phyloP scores from a whole-genome alignment of 352 stramenopile species.

The Phytophthora brassicae region DNA sequence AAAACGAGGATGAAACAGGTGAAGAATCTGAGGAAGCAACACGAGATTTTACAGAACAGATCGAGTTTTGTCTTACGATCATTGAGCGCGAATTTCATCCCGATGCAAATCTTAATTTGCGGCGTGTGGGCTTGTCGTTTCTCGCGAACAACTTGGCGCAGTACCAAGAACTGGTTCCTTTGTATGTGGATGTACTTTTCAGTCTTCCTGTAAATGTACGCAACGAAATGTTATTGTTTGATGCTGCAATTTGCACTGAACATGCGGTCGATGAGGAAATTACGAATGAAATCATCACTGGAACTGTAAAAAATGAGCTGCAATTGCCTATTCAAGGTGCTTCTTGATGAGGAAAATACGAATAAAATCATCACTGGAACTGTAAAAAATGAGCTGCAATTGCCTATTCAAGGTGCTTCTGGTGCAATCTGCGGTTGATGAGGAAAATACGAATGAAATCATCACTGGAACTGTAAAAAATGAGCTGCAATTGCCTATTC shows the following conservation, averaged over 20 bases:
- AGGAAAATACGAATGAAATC: not conserved
- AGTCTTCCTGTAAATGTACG: slow-evolving; percentile 52
- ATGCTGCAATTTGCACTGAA: slow-evolving; percentile 5
- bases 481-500: slow-evolving; percentile 46
- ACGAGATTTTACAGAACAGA: slow-evolving; percentile 60
- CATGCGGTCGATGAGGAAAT: too few relatives aligned
- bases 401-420: too few relatives aligned
- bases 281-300: not conserved
- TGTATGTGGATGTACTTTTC: slow-evolving; percentile 77
- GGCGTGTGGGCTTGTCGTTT: slow-evolving; percentile 59
- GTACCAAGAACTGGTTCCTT: slow-evolving; percentile 76
- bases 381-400: slow-evolving; percentile 24
- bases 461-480: slow-evolving; percentile 4
- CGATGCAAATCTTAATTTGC: slow-evolving; percentile 50
- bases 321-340: too few relatives aligned
- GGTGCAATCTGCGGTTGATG: slow-evolving; percentile 56
- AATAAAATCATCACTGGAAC: not conserved
- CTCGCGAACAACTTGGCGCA: slow-evolving; percentile 54
- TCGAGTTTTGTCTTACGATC: slow-evolving; percentile 69
- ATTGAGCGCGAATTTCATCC: slow-evolving; percentile 79
- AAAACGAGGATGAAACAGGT: slow-evolving; percentile 17
- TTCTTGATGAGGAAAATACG: too few relatives aligned
- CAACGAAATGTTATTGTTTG: slow-evolving; percentile 34
- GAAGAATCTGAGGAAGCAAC: slow-evolving; percentile 12
- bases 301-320: slow-evolving; percentile 15